Base-by-base conservation (phyloP, 805 yeast genomes). In the Ogataea ramenticola region DNA sequence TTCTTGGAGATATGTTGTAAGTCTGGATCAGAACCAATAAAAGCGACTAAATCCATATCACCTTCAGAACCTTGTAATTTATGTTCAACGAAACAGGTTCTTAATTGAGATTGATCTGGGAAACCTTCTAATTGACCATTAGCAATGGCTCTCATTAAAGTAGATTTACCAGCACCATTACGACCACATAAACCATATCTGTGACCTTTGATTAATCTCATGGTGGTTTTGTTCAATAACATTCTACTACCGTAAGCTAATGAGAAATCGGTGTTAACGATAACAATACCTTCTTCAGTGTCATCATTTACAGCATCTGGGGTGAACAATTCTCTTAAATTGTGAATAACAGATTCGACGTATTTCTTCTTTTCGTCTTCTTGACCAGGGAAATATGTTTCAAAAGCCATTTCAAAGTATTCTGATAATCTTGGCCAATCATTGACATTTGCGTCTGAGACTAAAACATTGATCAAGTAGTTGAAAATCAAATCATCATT, bases 141-240 rank as follows among this genome's bases (percentile, higher is more conserved):
- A 44, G 96, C 88, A 57, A 91, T 93, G 27, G 98, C 83, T 66
- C 98, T 80, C 98, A 91, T 89, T 57, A 91, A 74, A 15, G 99
- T 91, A 14, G 97, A 89, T 67, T 91, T 91, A 72, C 99, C 99
- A 47, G 96, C 97, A 76, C 99, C 99, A 63, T 91, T 91, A 69
- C 97, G 77, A 62, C 99, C 99, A 74, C 96, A 88, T 49, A 91
- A 75, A 72, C 99, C 99, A 61, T 91, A 91, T 67, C 99, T 79
- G 68, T 87, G 97, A 57, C 98, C 98, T 70, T 90, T 88, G 55
- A 86, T 71, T 49, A 91, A 75, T 60, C 96, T 79, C 62, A 91
- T 71, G 48, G 76, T 86, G 39, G 99, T 89, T 70, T 93, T 93
- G 75, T 90, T 91, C 55, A 91, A 72, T 55, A 93, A 76, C 97